Base-by-base conservation (phyloP, 306 rosid genomes). In the Cicer arietinum region DNA sequence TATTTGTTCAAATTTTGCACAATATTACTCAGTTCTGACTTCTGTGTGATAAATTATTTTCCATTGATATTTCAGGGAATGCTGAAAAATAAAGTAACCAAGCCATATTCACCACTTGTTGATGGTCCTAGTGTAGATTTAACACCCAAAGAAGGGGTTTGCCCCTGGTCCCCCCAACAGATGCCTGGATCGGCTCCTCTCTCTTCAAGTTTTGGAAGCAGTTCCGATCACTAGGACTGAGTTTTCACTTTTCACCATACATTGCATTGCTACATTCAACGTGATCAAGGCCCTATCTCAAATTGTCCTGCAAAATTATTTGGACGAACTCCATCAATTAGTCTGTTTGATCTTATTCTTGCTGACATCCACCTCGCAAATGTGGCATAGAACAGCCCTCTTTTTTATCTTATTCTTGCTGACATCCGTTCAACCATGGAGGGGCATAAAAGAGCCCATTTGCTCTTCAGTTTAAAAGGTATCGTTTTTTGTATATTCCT, bases 101-200 rank as follows among this genome's bases (percentile, higher is more conserved):
- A 86, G 80, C 99, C 99, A 62, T 94, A 94, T 79, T 83, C 97
- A 60, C 96, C 99, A n/a, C 64, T 71, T 80, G 83, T 80, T 40
- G 91, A 91, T 47, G 80, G 83, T 57, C 12, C 84, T 30, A 70
- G 77, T 48, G 74, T 75, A 76, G 94, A 87, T 71, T 63, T 79
- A 43, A 66, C 73, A 44, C 80, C 79, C 2, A 92, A 87, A 64
- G 98, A 92, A 82, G 91, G 89, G 73, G 57, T 79, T 25, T 47
- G 73, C 66, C 64, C 73, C 59, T 85, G 77, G 88, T 66, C 91
- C 59, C 73, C 88, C 53, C 88, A 74, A 74, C 96, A 74, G 76
- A 80, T 84, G 77, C 86, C 95, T 35, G 74, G 86, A 53, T 86
- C 87, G 17, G 79, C 74, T 76, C 96, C 88, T 69, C 66, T 52